Conservation (phyloP, 139 green algal genomes). For the Closterium sp. region DNA sequence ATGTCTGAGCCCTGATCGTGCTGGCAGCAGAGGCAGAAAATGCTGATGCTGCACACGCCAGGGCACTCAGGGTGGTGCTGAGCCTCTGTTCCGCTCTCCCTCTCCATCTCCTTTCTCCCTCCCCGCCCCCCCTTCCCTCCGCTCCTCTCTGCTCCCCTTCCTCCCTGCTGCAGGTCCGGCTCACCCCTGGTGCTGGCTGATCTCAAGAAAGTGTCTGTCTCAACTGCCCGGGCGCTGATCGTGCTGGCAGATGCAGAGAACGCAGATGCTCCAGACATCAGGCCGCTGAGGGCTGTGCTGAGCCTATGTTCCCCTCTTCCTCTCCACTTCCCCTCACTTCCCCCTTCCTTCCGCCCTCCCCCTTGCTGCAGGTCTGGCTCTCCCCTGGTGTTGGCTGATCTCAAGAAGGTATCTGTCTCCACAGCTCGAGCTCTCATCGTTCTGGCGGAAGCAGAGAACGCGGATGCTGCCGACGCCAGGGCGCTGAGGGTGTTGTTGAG, state of each 20-base stretch:
- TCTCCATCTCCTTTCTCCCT: no score
- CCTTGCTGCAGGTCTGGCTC: slow-evolving; percentile 22
- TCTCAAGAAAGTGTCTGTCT: slow-evolving; percentile 55
- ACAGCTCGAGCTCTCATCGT: slow-evolving; percentile 59
- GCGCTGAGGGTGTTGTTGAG: slow-evolving; percentile 58
- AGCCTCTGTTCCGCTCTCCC: no score
- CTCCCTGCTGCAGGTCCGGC: slow-evolving; percentile 23
- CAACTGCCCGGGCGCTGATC: slow-evolving; percentile 55
- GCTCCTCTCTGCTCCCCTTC: no score
- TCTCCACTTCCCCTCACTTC: slow-evolving; percentile 6
- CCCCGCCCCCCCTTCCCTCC: no score
- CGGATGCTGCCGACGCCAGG: slow-evolving; percentile 31
- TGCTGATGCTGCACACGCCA: no score
- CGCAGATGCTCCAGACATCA: slow-evolving; percentile 24
- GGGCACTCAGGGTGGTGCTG: slow-evolving; percentile 64
- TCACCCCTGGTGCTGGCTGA: slow-evolving; percentile 58
- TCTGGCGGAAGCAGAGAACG: slow-evolving; percentile 51
- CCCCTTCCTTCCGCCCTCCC: no score
- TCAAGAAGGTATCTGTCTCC: slow-evolving; percentile 54
- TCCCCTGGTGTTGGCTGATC: slow-evolving; percentile 56
- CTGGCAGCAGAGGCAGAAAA: no score
- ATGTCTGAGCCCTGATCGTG: no score
- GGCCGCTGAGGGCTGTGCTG: slow-evolving; percentile 54
- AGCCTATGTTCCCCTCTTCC: background rate
- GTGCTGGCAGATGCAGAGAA: slow-evolving; percentile 56